Conservation (phyloP, 1,284 basidiomycete species). For the Hypsizygus ulmarius region DNA sequence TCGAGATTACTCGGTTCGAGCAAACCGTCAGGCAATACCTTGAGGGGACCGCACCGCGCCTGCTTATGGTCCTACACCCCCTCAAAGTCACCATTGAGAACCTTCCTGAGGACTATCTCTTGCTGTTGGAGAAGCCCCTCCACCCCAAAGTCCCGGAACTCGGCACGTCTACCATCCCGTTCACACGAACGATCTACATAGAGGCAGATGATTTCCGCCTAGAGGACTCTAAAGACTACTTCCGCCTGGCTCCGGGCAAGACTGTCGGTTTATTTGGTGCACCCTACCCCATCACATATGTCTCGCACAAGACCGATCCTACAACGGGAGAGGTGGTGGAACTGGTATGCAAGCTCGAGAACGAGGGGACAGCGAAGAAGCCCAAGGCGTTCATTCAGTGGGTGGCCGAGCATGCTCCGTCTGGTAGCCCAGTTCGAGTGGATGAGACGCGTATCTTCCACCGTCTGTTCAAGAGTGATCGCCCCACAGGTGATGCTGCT, state of each 20-base stretch:
- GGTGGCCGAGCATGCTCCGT: constrained; percentile 85
- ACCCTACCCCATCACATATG: constrained; percentile 94
- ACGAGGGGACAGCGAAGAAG: constrained; percentile 68
- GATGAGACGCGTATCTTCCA: constrained; percentile 94
- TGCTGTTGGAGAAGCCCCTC: constrained; percentile 87
- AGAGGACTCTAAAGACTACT: constrained; percentile 93
- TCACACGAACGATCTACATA: constrained; percentile 91
- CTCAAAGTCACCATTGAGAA: constrained; percentile 93
- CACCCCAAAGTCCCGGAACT: constrained; percentile 94
- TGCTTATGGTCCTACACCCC: constrained; percentile 92
- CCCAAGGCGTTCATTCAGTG: constrained; percentile 98
- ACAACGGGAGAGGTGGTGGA: constrained; percentile 73
- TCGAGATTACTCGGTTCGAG: constrained; percentile 89
- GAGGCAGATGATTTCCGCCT: constrained; percentile 93
- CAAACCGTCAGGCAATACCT: constrained; percentile 87
- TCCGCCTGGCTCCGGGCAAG: constrained; percentile 96
- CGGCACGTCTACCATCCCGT: constrained; percentile 81
- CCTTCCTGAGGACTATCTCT: constrained; percentile 81
- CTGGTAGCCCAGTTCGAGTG: constrained; percentile 78
- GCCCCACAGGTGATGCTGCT: constrained; percentile 81
- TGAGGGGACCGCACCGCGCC: constrained; percentile 83
- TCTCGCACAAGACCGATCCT: constrained; percentile 78
- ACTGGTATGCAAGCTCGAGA: constrained; percentile 79
- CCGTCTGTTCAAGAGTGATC: constrained; percentile 91
- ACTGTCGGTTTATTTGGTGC: constrained; percentile 96